Evolutionary conservation across 441 rosid genomes (phyloP).

Genomic region (Adansonia rubrostipa): DNA sequence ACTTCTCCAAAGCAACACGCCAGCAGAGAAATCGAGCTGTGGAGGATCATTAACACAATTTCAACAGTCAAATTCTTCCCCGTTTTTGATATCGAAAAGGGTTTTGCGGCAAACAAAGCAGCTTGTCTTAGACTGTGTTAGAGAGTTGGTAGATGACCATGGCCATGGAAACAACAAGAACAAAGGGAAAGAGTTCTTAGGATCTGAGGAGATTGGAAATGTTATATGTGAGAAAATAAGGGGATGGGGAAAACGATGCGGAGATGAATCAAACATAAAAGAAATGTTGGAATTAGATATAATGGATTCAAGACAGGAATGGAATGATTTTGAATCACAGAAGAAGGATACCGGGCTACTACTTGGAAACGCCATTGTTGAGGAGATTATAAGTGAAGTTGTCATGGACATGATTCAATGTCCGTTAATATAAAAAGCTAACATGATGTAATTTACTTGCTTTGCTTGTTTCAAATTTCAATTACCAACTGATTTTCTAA

Average conservation of each 20-base stretch:
- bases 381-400: slow-evolving; percentile 41
- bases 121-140: slow-evolving; percentile 54
- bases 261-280: slow-evolving; percentile 32
- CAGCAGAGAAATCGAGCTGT: neutral
- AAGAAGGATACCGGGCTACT: slow-evolving; percentile 36
- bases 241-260: slow-evolving; percentile 34
- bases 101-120: slow-evolving; percentile 50
- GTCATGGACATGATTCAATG: slow-evolving; percentile 34
- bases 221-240: slow-evolving; percentile 34
- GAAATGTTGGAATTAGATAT: slow-evolving; percentile 37
- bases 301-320: slow-evolving; percentile 37
- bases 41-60: slow-evolving; percentile 4
- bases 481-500: neutral
- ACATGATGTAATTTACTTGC: neutral
- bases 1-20: slow-evolving; percentile 19
- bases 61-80: slow-evolving; percentile 10
- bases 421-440: neutral
- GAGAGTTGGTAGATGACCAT: slow-evolving; percentile 37
- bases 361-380: slow-evolving; percentile 49
- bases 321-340: slow-evolving; percentile 37
- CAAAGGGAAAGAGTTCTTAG: slow-evolving; percentile 23
- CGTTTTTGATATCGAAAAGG: slow-evolving; percentile 27
- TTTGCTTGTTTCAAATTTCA: neutral
- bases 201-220: slow-evolving; percentile 35
- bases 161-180: slow-evolving; percentile 14